Evolutionary conservation across 345 rosid genomes (phyloP), one percentile per base, ranked within the genome.

Genomic region (Mangifera indica): DNA sequence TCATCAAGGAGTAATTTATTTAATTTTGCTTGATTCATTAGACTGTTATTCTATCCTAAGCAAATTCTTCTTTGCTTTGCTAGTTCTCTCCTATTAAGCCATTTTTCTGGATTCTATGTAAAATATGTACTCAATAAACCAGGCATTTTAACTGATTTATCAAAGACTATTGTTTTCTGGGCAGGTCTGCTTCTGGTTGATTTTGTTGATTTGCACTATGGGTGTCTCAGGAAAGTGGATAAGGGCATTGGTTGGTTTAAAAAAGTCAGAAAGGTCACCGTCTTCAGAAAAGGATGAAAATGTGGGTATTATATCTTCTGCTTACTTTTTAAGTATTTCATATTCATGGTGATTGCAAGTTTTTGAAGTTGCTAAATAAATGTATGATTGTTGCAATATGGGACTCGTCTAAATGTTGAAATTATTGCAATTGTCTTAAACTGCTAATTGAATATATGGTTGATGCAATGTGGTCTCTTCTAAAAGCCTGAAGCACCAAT

Each of bases 201-300:
- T 74, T 72, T 70, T 51, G 20, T 75, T 49, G 61, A 26, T 49
- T 6, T 60, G 37, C 46, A 52, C 70, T 72, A 96, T 96, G 99
- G 99, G 99, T 76, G 93, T 89, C 72, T 86, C 97, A 0, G 96
- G 97, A 51, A 93, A 87, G 87, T 96, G 99, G 99, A 82, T 96
- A 70, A 93, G 83, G 82, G 90, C 98, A 67, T 81, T 93, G 81
- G 87, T 96, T 78, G 92, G 98, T 72, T 81, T 90, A 72, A 88
- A 82, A 74, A 93, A 88, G 82, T 80, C 91, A 40, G 95, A 87
- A 69, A 93, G 88, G 80, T 86, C 91, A 7, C 87, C 52, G 32
- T 87, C 97, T 70, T 86, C 88, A n/a, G 85, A 84, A 65, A 87
- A 81, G 66, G 87, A 74, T 49, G 90, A 84, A 60, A 87, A 83